A percentile compares a stretch with the other conserved stretches of the same genome.
These are phyloP conservation scores for Naematelia aurantialba DNA, from an alignment of 768 basidiomycete species.

Conservation along the genomic window DNA sequence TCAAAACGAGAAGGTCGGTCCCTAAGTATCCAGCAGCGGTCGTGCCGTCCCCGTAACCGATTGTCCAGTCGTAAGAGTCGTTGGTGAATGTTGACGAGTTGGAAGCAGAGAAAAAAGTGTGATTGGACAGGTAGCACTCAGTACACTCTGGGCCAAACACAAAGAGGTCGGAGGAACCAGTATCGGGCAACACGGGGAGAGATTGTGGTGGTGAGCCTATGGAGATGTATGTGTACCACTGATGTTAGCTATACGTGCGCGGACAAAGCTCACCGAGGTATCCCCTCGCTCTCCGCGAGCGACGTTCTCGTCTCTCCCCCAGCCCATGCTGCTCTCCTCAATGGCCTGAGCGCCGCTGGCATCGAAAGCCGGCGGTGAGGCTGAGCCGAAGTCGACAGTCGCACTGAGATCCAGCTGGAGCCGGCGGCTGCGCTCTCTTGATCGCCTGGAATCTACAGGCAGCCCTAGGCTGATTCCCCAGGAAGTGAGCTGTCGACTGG, in stretches of 20 bases:
- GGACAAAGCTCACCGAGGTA: conserved; percentile 16
- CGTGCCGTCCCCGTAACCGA: conserved; percentile 25
- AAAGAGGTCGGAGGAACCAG: conserved; percentile 26
- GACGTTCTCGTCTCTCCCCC: conserved; percentile 22
- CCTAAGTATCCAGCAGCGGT: conserved; percentile 18
- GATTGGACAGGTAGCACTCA: conserved; percentile 14
- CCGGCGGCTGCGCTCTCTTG: no score
- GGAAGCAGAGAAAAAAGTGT: conserved; percentile 8
- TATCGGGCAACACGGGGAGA: conserved; percentile 24
- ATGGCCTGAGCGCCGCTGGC: background rate
- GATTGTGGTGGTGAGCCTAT: conserved; percentile 27
- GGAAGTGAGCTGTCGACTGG: conserved; percentile 15
- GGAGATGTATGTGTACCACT: conserved; percentile 32
- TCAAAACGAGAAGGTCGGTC: conserved; percentile 10
- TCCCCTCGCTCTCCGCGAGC: conserved; percentile 25
- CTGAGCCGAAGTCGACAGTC: background rate
- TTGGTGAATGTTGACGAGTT: conserved; percentile 15
- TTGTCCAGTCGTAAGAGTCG: conserved; percentile 10
- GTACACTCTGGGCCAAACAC: conserved; percentile 19
- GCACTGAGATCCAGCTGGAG: no score
- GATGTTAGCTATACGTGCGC: background rate
- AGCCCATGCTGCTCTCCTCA: conserved; percentile 7
- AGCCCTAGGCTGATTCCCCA: conserved; percentile 23
- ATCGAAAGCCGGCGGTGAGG: background rate
- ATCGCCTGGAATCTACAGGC: conserved; percentile 11